Percentiles rank a stretch among this genome's conserved stretches.
These are phyloP conservation scores for Cardamine occulta DNA, from an alignment of 345 rosid genomes.

Conservation along the genomic window DNA sequence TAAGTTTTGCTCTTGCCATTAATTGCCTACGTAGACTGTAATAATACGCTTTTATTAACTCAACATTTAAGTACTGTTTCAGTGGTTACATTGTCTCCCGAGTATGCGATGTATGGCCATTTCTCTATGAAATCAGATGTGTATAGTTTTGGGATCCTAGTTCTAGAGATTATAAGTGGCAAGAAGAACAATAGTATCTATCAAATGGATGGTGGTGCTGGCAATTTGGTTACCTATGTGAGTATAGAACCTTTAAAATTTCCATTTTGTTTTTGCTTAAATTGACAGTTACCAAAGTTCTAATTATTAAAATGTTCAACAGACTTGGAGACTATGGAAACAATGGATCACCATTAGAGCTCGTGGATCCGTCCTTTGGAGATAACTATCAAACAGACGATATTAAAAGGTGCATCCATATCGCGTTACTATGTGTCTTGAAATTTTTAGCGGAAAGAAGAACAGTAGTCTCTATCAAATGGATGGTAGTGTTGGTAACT, in stretches of 20 bases:
- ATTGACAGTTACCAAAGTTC: too few species aligned
- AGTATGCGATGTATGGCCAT: constrained; percentile 20
- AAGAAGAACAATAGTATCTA: constrained; percentile 19
- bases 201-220: background rate
- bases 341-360: background rate
- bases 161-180: constrained; percentile 37
- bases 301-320: background rate
- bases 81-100: constrained; percentile 28
- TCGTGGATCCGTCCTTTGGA: too few species aligned
- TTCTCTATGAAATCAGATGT: constrained; percentile 47
- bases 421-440: background rate
- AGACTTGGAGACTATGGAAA: constrained; percentile 56
- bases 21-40: background rate
- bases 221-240: constrained; percentile 41
- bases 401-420: too few species aligned
- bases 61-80: constrained; percentile 1
- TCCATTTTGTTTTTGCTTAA: background rate
- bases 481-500: background rate
- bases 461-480: constrained; percentile 17
- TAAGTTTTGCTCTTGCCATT: constrained; percentile 29
- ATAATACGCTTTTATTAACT: background rate
- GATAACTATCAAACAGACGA: too few species aligned
- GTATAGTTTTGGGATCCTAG: constrained; percentile 38
- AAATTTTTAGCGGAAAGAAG: constrained; percentile 36
- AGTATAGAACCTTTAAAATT: background rate